Evolutionary conservation across 1,284 basidiomycete genomes (phyloP).

Genomic region (Agaricales sp.): DNA sequence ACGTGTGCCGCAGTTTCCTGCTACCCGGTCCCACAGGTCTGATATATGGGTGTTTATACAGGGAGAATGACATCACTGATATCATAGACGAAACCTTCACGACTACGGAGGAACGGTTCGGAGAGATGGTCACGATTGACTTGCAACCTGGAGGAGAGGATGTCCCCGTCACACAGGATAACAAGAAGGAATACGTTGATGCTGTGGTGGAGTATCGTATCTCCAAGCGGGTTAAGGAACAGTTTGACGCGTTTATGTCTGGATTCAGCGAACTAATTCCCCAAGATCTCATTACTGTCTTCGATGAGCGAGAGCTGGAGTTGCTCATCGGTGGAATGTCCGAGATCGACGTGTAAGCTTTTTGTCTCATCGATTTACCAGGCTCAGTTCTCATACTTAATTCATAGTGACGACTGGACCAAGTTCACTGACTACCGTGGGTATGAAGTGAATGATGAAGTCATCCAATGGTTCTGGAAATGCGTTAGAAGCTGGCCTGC

Average conservation of each 20-base stretch:
- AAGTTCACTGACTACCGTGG: conserved; percentile 71
- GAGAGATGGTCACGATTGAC: conserved; percentile 87
- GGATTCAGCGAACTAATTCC: conserved; percentile 95
- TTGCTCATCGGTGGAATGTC: conserved; percentile 93
- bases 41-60: conserved; percentile 17
- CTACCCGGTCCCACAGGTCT: conserved; percentile 2
- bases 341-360: conserved; percentile 79
- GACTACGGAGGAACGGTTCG: conserved; percentile 88
- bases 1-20: conserved; percentile 14
- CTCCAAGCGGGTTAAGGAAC: conserved; percentile 84
- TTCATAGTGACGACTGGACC: conserved; percentile 60
- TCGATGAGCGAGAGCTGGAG: conserved; percentile 92
- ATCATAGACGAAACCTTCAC: conserved; percentile 87
- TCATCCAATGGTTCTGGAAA: conserved; percentile 98
- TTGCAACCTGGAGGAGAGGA: conserved; percentile 76
- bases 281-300: conserved; percentile 88
- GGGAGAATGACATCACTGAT: conserved; percentile 86
- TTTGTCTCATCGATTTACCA: conserved; percentile 5
- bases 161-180: conserved; percentile 81
- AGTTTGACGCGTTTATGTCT: conserved; percentile 92
- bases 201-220: conserved; percentile 87
- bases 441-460: conserved; percentile 71
- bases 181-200: conserved; percentile 95
- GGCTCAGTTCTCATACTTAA: conserved; percentile 4
- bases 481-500: conserved; percentile 88